Evolutionary conservation across 495 filamentous ascomycete species (phyloP).

Genomic region (Massariosphaeria phaeospora): DNA sequence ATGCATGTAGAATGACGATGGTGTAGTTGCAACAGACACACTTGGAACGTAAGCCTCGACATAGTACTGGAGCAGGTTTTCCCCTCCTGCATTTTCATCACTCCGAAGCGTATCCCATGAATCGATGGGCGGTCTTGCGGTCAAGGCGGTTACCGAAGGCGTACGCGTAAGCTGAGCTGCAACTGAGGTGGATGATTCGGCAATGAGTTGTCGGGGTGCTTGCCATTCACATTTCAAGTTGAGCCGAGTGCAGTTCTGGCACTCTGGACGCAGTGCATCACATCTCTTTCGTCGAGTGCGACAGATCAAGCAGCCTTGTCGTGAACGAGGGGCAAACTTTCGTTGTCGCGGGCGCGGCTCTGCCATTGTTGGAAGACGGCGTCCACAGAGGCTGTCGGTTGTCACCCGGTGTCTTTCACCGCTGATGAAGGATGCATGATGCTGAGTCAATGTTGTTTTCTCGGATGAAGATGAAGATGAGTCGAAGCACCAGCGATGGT

Average conservation of each 20-base stretch:
- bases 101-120: slow-evolving; percentile 13
- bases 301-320: slow-evolving; percentile 22
- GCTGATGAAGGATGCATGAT: too few species aligned
- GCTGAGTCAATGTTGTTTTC: too few species aligned
- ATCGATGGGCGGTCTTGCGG: slow-evolving; percentile 2
- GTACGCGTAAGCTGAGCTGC: background rate
- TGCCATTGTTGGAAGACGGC: slow-evolving; percentile 1
- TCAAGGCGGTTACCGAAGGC: background rate
- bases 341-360: slow-evolving; percentile 17
- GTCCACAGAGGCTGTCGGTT: background rate
- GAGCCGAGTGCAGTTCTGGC: slow-evolving; percentile 20
- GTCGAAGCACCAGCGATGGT: too few species aligned
- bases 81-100: slow-evolving; percentile 3
- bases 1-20: slow-evolving; percentile 21
- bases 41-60: slow-evolving; percentile 25
- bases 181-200: background rate
- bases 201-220: slow-evolving; percentile 10
- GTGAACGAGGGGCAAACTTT: slow-evolving; percentile 19
- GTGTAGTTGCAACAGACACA: slow-evolving; percentile 25
- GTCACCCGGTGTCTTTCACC: too few species aligned
- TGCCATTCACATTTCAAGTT: slow-evolving; percentile 27
- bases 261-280: slow-evolving; percentile 21
- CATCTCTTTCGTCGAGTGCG: slow-evolving; percentile 21
- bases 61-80: slow-evolving; percentile 24
- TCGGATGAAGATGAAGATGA: too few species aligned